phyloP scores from a whole-genome alignment of 2,329 filamentous ascomycete genomes.

The Apiospora kogelbergensis region DNA sequence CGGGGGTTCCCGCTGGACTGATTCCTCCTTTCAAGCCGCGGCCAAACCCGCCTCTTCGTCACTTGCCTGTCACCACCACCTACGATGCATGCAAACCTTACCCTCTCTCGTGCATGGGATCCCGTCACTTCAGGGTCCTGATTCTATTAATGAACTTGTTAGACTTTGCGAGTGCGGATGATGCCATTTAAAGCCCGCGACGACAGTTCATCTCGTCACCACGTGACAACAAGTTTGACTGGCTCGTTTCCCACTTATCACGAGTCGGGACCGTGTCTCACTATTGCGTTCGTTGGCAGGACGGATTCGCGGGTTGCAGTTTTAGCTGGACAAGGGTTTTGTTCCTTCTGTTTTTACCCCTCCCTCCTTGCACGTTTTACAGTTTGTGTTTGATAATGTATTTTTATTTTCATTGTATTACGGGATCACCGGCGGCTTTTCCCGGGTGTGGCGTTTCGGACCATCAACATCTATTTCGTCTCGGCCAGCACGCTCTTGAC shows the following conservation, averaged over 20 bases:
- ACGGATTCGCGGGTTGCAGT: not conserved
- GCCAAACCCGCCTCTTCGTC: not conserved
- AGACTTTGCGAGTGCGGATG: not conserved
- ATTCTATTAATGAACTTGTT: not conserved
- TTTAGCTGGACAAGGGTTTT: not conserved
- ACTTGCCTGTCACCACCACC: not conserved
- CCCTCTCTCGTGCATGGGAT: not conserved
- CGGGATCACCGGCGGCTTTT: not conserved
- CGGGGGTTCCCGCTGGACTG: not conserved
- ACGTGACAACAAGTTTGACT: not conserved
- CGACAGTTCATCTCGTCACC: not conserved
- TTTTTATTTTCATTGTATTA: not conserved
- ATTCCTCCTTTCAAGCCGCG: not conserved
- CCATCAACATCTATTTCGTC: not conserved
- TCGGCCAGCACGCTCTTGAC: conserved; percentile 7
- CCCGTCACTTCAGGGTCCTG: not conserved
- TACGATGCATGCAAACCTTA: not conserved
- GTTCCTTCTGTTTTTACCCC: not conserved
- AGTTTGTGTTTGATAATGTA: not conserved
- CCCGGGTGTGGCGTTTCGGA: not conserved
- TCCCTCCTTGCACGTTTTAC: not conserved
- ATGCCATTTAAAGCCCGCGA: not conserved
- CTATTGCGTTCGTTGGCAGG: not conserved
- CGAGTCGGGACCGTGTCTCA: not conserved
- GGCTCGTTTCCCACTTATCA: not conserved